phyloP scores from a whole-genome alignment of 164 flowering plant species.

The Stephania yunnanensis region DNA sequence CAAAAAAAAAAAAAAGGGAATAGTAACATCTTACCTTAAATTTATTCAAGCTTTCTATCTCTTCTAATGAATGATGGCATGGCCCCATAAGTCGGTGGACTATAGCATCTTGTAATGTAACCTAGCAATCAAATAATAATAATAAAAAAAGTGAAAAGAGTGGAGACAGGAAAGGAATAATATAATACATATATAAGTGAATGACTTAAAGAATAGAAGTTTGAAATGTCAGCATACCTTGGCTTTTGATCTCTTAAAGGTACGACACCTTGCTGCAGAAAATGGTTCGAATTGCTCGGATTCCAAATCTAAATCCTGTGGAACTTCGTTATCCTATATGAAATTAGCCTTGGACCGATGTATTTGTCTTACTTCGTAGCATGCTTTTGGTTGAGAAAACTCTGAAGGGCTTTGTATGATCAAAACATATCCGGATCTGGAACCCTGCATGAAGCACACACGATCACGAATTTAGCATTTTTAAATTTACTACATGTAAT shows the following conservation, averaged over 20 bases:
- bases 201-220: background rate
- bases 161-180: background rate
- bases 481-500: too few species aligned
- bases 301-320: constrained; percentile 33
- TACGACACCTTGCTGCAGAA: constrained; percentile 83
- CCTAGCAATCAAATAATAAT: constrained; percentile 34
- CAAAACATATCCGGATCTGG: constrained; percentile 87
- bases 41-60: constrained; percentile 46
- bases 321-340: constrained; percentile 40
- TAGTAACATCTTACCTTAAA: constrained; percentile 37
- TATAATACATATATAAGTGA: background rate
- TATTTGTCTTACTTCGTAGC: constrained; percentile 47
- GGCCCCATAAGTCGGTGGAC: constrained; percentile 56
- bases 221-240: constrained; percentile 34
- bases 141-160: background rate
- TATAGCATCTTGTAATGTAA: constrained; percentile 48
- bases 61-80: constrained; percentile 51
- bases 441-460: constrained; percentile 52
- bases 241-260: constrained; percentile 38
- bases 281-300: constrained; percentile 42
- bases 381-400: constrained; percentile 67
- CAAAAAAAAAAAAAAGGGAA: too few species aligned
- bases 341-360: constrained; percentile 65
- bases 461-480: background rate
- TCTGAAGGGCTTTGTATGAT: constrained; percentile 65